These are phyloP conservation scores for Talaromyces rugulosus DNA, from an alignment of 2,329 filamentous ascomycete genomes.

Conservation along the genomic window DNA sequence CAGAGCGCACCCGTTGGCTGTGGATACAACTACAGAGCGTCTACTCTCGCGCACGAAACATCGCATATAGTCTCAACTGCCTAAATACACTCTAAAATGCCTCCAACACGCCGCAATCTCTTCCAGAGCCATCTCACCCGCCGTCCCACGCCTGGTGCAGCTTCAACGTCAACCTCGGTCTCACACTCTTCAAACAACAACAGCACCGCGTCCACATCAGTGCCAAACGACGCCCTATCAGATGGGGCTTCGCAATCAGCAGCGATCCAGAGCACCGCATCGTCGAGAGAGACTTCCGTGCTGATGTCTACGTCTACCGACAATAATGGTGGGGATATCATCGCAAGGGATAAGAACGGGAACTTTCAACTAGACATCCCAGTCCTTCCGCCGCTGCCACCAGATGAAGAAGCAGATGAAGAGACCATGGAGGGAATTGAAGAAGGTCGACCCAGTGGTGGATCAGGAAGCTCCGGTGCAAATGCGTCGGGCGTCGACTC, in stretches of 20 bases:
- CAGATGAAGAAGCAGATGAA: slow-evolving; percentile 37
- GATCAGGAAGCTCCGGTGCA: slow-evolving; percentile 54
- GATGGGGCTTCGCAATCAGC: not conserved
- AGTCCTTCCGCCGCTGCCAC: slow-evolving; percentile 31
- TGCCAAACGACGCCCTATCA: not conserved
- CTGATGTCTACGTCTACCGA: slow-evolving; percentile 21
- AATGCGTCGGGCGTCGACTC: slow-evolving; percentile 33
- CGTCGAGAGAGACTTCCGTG: not conserved
- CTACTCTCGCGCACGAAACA: not conserved
- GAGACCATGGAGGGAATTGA: slow-evolving; percentile 37
- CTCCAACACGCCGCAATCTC: slow-evolving; percentile 12
- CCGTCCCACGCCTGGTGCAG: slow-evolving; percentile 2
- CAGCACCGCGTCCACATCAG: not conserved
- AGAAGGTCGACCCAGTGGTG: slow-evolving; percentile 49
- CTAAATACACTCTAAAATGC: slow-evolving; percentile 1
- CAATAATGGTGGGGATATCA: slow-evolving; percentile 41
- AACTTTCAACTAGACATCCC: slow-evolving; percentile 46
- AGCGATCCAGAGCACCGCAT: not conserved
- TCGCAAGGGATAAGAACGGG: slow-evolving; percentile 47
- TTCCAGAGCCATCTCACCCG: slow-evolving; percentile 12
- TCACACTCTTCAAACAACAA: slow-evolving; percentile 2
- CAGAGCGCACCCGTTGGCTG: no score
- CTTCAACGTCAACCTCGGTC: not conserved
- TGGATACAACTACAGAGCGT: not conserved
- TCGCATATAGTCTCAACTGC: not conserved